Conservation (phyloP, 495 filamentous ascomycete genomes). For the Hyaloscypha bicolor region DNA sequence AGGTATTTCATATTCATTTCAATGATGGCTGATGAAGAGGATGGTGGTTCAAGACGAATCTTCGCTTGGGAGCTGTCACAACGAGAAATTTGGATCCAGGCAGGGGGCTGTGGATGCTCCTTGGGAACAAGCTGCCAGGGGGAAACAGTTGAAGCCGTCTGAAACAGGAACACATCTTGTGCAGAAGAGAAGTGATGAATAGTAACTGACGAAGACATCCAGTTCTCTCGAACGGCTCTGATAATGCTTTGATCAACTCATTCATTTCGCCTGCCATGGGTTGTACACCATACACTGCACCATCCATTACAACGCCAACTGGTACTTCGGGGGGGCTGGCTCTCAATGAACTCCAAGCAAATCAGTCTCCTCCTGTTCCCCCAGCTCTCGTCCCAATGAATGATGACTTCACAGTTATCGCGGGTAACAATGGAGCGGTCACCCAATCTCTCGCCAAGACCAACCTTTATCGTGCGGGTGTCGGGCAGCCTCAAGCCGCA, state of each 20-base stretch:
- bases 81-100: no score
- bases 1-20: background rate
- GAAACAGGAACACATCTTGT: no score
- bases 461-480: conserved; percentile 9
- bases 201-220: no score
- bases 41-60: no score
- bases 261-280: conserved; percentile 8
- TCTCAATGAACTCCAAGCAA: conserved; percentile 7
- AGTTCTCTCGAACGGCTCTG: conserved; percentile 3
- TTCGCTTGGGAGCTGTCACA: no score
- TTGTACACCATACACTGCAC: background rate
- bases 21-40: no score
- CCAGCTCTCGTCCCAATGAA: conserved; percentile 3
- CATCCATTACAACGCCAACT: conserved; percentile 2
- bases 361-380: background rate
- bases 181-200: no score
- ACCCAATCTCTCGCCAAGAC: conserved; percentile 8
- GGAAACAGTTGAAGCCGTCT: no score
- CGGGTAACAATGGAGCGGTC: background rate
- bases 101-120: no score
- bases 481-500: conserved; percentile 7
- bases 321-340: background rate
- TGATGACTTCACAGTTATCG: background rate
- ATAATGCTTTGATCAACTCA: background rate
- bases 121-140: no score